Conservation (phyloP, 768 basidiomycete genomes). For the Collybia mongolica region DNA sequence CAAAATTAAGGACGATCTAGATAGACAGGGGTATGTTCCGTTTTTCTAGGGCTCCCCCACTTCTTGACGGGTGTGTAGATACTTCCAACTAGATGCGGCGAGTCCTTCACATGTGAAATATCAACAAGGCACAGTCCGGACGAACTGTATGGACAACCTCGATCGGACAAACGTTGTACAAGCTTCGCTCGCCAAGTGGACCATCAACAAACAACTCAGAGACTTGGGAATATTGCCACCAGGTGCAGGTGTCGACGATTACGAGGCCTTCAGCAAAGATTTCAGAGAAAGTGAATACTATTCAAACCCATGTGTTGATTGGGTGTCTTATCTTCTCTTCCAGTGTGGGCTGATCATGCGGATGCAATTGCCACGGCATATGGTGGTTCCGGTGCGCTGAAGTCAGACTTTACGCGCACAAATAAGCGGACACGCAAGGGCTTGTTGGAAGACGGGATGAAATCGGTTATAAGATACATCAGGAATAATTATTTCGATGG, state of each 20-base stretch:
- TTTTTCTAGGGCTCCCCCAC: background rate
- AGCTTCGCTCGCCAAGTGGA: constrained; percentile 85
- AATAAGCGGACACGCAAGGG: constrained; percentile 86
- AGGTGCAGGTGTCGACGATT: constrained; percentile 77
- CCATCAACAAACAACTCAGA: constrained; percentile 74
- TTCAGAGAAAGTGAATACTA: constrained; percentile 80
- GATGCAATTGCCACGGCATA: constrained; percentile 89
- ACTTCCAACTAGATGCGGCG: constrained; percentile 68
- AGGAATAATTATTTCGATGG: constrained; percentile 99
- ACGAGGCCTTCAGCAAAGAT: constrained; percentile 73
- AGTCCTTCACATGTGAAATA: constrained; percentile 45
- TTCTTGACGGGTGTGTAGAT: constrained; percentile 40
- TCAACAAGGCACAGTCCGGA: constrained; percentile 81
- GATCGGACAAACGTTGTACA: constrained; percentile 98
- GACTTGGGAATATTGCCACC: constrained; percentile 68
- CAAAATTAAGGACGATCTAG: constrained; percentile 66
- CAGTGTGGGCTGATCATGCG: constrained; percentile 98
- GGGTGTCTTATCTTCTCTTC: constrained; percentile 6
- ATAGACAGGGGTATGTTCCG: constrained; percentile 59
- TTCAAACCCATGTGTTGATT: background rate
- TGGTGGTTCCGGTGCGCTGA: constrained; percentile 92
- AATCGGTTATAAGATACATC: constrained; percentile 81
- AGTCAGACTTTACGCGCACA: constrained; percentile 95
- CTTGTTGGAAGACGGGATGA: constrained; percentile 79
- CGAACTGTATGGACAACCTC: constrained; percentile 97